These are phyloP conservation scores for Phycomyces nitens DNA, from an alignment of 192 early-diverging fungal species.

Conservation along the genomic window DNA sequence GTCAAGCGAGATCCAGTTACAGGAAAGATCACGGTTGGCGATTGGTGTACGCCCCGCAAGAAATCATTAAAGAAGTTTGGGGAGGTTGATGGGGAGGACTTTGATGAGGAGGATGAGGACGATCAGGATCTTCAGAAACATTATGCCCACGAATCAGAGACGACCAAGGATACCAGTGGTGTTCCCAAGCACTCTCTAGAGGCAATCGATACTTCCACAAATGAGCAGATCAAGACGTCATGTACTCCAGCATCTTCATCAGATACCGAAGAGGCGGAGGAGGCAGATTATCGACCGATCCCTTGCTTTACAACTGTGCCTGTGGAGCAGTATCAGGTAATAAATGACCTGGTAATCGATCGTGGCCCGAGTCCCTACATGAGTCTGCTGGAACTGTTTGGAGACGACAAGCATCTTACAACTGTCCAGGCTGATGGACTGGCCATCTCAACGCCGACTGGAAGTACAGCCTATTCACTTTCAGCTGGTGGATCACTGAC, in stretches of 20 bases:
- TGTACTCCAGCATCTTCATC: too few relatives aligned
- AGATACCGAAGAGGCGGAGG: neutral
- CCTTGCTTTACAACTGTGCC: conserved; percentile 58
- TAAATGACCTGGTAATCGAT: conserved; percentile 95
- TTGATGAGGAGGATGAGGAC: conserved; percentile 13
- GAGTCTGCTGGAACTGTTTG: conserved; percentile 82
- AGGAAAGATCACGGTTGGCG: conserved; percentile 28
- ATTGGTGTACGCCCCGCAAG: conserved; percentile 15
- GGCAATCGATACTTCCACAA: too few relatives aligned
- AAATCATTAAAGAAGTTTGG: conserved; percentile 28
- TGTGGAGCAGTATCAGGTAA: conserved; percentile 78
- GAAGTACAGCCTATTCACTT: conserved; percentile 82
- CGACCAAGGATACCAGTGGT: conserved; percentile 6
- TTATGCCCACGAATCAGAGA: neutral
- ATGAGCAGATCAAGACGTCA: too few relatives aligned
- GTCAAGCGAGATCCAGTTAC: conserved; percentile 26
- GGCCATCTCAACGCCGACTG: conserved; percentile 92
- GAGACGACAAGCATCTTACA: conserved; percentile 81
- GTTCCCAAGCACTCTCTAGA: too few relatives aligned
- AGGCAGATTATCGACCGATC: conserved; percentile 35
- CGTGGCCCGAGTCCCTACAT: conserved; percentile 91
- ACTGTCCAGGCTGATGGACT: conserved; percentile 96
- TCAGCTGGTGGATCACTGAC: conserved; percentile 95
- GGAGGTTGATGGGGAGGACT: conserved; percentile 27
- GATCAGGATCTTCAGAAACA: too few relatives aligned